Evolutionary conservation across 108 stramenopile species (phyloP).

Genomic region (Heterococcus sp.): DNA sequence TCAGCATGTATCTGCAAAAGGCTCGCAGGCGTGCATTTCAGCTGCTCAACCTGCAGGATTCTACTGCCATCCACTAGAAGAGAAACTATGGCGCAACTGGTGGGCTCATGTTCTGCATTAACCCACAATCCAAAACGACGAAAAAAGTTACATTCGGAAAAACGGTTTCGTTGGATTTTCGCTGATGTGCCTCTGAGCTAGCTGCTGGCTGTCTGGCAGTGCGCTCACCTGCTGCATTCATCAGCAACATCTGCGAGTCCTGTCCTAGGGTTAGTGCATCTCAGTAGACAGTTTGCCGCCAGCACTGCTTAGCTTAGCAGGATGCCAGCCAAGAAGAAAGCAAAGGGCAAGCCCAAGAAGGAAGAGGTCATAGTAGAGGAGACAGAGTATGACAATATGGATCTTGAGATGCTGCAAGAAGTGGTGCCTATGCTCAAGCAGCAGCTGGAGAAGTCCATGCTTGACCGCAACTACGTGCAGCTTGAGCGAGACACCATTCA

Average conservation of each 20-base stretch:
- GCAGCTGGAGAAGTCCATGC: constrained; percentile 57
- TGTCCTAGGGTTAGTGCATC: no score
- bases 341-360: no score
- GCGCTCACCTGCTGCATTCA: neutral
- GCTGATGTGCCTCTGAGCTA: no score
- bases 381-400: constrained; percentile 59
- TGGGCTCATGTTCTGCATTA: neutral
- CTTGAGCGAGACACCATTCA: constrained; percentile 66
- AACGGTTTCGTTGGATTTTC: no score
- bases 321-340: no score
- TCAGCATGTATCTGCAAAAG: neutral
- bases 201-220: no score
- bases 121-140: neutral
- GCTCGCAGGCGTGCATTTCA: neutral
- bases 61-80: neutral
- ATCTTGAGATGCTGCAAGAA: constrained; percentile 61
- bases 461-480: constrained; percentile 68
- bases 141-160: no score
- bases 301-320: no score
- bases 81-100: no score
- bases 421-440: constrained; percentile 62
- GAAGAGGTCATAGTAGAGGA: no score
- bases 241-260: no score
- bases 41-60: neutral
- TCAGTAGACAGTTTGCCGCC: no score